Percentiles rank a stretch among this genome's conserved stretches.
Conservation (phyloP, 2,329 filamentous ascomycete species). For the Endoconidiophora laricicola region DNA sequence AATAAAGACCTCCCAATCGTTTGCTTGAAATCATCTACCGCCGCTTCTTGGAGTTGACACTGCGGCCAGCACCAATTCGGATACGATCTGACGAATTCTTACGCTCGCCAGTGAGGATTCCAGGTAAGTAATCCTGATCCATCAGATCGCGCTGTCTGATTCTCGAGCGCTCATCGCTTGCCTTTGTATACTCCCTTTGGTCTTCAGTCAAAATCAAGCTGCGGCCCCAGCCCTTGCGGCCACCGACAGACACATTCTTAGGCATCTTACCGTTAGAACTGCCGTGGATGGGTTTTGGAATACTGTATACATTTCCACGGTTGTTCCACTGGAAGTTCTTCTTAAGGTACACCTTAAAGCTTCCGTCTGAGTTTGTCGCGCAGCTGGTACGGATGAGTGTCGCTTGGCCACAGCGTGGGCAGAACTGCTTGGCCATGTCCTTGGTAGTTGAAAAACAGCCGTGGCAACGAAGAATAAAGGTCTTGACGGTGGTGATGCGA, state of each 20-base stretch:
- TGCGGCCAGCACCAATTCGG: slow-evolving; percentile 69
- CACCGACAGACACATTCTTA: slow-evolving; percentile 47
- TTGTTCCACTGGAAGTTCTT: slow-evolving; percentile 95
- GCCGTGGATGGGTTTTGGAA: slow-evolving; percentile 78
- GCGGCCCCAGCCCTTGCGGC: slow-evolving; percentile 74
- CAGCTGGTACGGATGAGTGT: slow-evolving; percentile 75
- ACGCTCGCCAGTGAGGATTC: slow-evolving; percentile 67
- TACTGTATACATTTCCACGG: slow-evolving; percentile 76
- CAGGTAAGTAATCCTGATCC: slow-evolving; percentile 86
- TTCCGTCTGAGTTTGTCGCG: slow-evolving; percentile 63
- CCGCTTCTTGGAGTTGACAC: slow-evolving; percentile 49
- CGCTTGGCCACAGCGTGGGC: slow-evolving; percentile 73
- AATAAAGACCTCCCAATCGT: too few relatives aligned
- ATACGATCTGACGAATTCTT: slow-evolving; percentile 47
- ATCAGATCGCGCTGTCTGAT: slow-evolving; percentile 65
- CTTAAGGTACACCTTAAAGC: slow-evolving; percentile 76
- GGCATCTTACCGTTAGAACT: slow-evolving; percentile 59
- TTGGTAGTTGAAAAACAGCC: slow-evolving; percentile 76
- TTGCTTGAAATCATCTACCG: slow-evolving; percentile 2
- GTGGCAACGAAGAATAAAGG: slow-evolving; percentile 83
- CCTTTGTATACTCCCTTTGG: slow-evolving; percentile 75
- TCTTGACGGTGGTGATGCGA: slow-evolving; percentile 70
- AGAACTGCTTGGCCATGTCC: slow-evolving; percentile 82
- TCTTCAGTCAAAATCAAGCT: slow-evolving; percentile 80
- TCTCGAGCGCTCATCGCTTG: slow-evolving; percentile 45